These are phyloP conservation scores for Amniculicola lignicola DNA, from an alignment of 495 filamentous ascomycete species.

Conservation along the genomic window DNA sequence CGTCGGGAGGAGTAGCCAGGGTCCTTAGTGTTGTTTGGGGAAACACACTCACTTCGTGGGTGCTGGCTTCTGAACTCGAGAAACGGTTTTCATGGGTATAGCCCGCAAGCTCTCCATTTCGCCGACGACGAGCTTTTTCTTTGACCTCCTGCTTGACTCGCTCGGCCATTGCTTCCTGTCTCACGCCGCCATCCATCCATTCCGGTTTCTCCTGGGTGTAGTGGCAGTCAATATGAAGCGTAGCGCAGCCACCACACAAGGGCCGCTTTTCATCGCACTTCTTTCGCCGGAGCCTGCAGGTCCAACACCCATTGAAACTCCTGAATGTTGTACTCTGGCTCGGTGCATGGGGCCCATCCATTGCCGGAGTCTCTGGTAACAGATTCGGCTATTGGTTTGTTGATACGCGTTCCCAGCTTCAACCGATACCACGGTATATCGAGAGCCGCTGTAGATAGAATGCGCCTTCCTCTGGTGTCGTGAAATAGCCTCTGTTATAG, in stretches of 20 bases:
- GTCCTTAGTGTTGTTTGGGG: background rate
- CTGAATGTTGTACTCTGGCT: too few relatives aligned
- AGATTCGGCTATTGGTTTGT: too few relatives aligned
- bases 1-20: background rate
- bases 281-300: constrained; percentile 55
- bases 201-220: constrained; percentile 50
- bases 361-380: too few relatives aligned
- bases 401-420: too few relatives aligned
- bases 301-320: constrained; percentile 54
- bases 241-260: constrained; percentile 46
- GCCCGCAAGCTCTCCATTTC: constrained; percentile 26
- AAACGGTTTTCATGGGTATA: background rate
- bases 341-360: too few relatives aligned
- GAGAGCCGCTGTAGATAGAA: too few relatives aligned
- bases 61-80: background rate
- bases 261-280: constrained; percentile 54
- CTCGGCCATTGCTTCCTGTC: constrained; percentile 51
- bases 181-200: constrained; percentile 54
- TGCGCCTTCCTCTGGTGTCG: too few relatives aligned
- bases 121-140: constrained; percentile 45
- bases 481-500: too few relatives aligned
- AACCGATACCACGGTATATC: too few relatives aligned
- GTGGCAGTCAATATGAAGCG: constrained; percentile 47
- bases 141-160: constrained; percentile 52
- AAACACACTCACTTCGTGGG: background rate